Evolutionary conservation across 352 stramenopile genomes (phyloP).

Genomic region (Pythium sp.): DNA sequence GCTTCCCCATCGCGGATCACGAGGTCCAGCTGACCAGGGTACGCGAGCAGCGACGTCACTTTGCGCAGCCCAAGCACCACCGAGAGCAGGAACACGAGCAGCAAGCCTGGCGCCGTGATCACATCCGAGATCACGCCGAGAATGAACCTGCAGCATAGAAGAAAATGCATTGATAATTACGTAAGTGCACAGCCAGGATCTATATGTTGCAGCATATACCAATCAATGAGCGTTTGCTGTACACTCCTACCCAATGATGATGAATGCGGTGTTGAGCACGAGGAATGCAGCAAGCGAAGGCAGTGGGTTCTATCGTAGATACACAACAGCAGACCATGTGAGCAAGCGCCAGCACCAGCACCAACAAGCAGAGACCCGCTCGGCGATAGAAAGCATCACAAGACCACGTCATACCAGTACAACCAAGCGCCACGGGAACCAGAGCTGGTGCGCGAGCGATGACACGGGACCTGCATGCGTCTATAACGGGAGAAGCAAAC

Average conservation of each 20-base stretch:
- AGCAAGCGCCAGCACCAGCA: too few species aligned
- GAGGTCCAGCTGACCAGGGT: slow-evolving; percentile 68
- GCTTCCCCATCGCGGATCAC: slow-evolving; percentile 79
- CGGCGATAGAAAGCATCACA: too few species aligned
- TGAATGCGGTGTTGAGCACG: slow-evolving; percentile 56
- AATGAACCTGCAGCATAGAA: slow-evolving; percentile 30
- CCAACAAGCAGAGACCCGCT: too few species aligned
- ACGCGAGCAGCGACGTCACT: slow-evolving; percentile 60
- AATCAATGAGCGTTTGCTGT: neutral
- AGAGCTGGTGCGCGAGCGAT: slow-evolving; percentile 63
- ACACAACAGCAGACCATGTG: neutral
- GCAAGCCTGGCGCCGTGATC: slow-evolving; percentile 51
- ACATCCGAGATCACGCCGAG: slow-evolving; percentile 43
- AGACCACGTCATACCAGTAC: slow-evolving; percentile 34
- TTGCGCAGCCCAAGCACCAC: slow-evolving; percentile 39
- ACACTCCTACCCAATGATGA: slow-evolving; percentile 38
- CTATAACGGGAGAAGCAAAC: neutral
- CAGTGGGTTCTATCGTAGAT: slow-evolving; percentile 47
- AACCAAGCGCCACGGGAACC: slow-evolving; percentile 65
- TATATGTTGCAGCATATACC: neutral
- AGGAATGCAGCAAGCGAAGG: slow-evolving; percentile 48
- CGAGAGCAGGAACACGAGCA: slow-evolving; percentile 38
- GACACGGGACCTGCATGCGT: neutral
- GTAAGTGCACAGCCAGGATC: neutral
- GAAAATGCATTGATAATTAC: neutral